These are phyloP conservation scores for Plasmodiophora brassicae DNA, from an alignment of 208 protist species.

Conservation along the genomic window DNA sequence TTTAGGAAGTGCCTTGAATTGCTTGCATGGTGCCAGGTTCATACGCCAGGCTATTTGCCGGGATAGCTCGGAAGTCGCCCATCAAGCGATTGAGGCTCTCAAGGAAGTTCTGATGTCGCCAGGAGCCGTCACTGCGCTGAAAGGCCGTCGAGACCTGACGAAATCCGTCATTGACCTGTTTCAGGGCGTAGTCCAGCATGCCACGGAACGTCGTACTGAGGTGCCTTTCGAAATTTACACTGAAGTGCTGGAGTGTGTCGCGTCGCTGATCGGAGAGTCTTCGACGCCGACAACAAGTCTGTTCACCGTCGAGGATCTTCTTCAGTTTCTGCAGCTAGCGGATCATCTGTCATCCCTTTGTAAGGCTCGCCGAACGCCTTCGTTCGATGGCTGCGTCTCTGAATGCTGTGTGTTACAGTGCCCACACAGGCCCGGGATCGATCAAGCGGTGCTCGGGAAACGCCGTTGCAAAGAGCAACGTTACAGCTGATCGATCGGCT, in stretches of 20 bases:
- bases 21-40: neutral
- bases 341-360: neutral
- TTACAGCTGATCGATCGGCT: neutral
- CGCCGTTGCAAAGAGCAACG: neutral
- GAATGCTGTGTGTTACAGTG: neutral
- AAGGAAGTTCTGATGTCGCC: neutral
- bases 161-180: neutral
- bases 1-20: neutral
- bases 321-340: conserved; percentile 4
- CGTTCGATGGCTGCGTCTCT: neutral
- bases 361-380: neutral
- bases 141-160: neutral
- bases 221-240: conserved; percentile 21
- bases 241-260: neutral
- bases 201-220: neutral
- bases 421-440: neutral
- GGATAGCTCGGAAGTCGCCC: neutral
- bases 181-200: neutral
- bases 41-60: neutral
- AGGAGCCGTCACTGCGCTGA: neutral
- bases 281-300: neutral
- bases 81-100: neutral
- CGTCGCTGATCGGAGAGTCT: neutral
- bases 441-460: neutral
- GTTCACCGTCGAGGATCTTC: neutral